Percentiles rank a stretch among this genome's conserved stretches.
These are phyloP conservation scores for Oryza punctata DNA, from an alignment of 176 grass and related monocot genomes.

Conservation along the genomic window DNA sequence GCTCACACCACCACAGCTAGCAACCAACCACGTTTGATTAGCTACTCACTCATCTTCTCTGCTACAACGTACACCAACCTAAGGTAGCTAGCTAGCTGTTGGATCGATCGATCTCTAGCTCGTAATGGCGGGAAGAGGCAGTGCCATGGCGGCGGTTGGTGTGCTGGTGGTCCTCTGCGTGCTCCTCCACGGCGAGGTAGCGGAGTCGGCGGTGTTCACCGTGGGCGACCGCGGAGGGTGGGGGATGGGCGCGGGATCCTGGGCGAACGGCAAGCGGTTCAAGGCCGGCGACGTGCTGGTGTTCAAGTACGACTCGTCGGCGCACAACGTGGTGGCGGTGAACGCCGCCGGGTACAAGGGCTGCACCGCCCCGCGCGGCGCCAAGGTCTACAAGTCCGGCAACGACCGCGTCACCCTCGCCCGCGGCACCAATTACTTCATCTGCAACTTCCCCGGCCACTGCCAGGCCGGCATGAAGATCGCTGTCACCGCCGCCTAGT, in stretches of 20 bases:
- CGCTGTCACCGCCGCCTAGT: constrained; percentile 43
- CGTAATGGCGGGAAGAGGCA: constrained; percentile 45
- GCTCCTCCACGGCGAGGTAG: constrained; percentile 37
- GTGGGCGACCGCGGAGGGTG: constrained; percentile 64
- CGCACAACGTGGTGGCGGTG: constrained; percentile 50
- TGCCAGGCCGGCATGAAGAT: constrained; percentile 64
- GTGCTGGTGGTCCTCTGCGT: constrained; percentile 43
- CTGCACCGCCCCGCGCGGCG: constrained; percentile 20
- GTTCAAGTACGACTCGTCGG: constrained; percentile 49
- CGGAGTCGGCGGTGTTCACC: constrained; percentile 54
- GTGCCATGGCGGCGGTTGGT: background rate
- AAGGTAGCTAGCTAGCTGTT: no score
- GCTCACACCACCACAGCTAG: background rate
- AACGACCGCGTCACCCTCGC: constrained; percentile 49
- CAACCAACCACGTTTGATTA: no score
- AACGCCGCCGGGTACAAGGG: constrained; percentile 46
- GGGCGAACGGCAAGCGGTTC: constrained; percentile 71
- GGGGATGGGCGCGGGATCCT: constrained; percentile 44
- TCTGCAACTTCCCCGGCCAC: constrained; percentile 54
- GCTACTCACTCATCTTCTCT: no score
- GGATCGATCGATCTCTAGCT: no score
- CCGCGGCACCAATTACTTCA: constrained; percentile 60
- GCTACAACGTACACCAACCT: no score
- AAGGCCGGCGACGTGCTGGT: constrained; percentile 59
- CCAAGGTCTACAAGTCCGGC: constrained; percentile 45